Base-by-base conservation (phyloP, 345 rosid genomes). In the Litchi chinensis region DNA sequence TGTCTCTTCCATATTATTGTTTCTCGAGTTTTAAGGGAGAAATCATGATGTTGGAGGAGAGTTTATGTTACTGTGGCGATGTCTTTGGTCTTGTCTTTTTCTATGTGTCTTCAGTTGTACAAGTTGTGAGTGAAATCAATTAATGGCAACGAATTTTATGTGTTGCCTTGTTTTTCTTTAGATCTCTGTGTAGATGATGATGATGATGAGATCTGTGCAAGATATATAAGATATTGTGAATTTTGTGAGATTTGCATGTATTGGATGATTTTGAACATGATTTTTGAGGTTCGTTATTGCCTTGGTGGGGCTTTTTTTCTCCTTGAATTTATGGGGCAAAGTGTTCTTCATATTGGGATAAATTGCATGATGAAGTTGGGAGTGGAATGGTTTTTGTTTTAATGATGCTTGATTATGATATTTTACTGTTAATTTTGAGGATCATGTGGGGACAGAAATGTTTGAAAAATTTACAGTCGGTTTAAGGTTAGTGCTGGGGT, bases 1-100 rank as follows among this genome's bases (percentile, higher is more conserved):
- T 75, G 3, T 62, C 74, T 77, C 43, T 60, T 77, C 66, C 57
- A 40, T 46, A 8, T n/a, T 32, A 56, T 24, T 5, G 74, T 77
- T 56, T 68, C 79, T 56, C 66, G 16, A 68, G 39, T 68, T 77
- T 68, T 76, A 13, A 16, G 12, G 71, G 7, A 10, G 18, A 52
- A 66, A 76, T n/a, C 52, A 41, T 74, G 24, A 21, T 24, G 6
- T 60, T 43, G 13, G 56, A 22, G 66, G 52, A 28, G 62, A 60
- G 13, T 50, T 12, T 44, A 19, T 57, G 22, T 16, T 1, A 12
- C 1, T 28, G 43, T 71, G 62, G 48, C 6, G 48, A 0, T 52
- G 60, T 56, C 8, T 10, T 19, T n/a, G 6, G 26, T 52, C 21
- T 74, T 62, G 68, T 62, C 2, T 12, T 41, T 8, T 46, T 46